A percentile compares a stretch with the other conserved stretches of the same genome.
Evolutionary conservation across 768 basidiomycete genomes (phyloP).

Genomic region (Pleurotus djamor): DNA sequence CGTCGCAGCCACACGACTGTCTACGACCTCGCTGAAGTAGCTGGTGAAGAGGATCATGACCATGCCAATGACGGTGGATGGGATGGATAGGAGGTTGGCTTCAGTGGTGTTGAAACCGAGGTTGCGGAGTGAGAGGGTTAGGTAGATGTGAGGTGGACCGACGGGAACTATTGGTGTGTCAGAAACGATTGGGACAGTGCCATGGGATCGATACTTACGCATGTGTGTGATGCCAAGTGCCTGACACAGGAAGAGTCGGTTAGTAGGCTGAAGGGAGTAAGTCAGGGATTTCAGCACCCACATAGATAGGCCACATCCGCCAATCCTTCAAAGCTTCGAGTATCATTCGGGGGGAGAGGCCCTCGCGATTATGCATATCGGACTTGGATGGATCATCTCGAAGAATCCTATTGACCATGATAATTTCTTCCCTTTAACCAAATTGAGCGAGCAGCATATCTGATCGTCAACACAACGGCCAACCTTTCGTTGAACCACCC

Average conservation of each 20-base stretch:
- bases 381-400: constrained; percentile 68
- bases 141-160: constrained; percentile 57
- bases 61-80: constrained; percentile 53
- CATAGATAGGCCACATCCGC: constrained; percentile 66
- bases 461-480: too few species aligned
- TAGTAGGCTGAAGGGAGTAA: too few species aligned
- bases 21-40: constrained; percentile 52
- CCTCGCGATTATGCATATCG: constrained; percentile 74
- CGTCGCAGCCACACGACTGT: constrained; percentile 53
- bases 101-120: constrained; percentile 64
- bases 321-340: constrained; percentile 54
- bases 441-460: too few species aligned
- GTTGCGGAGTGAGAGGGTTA: constrained; percentile 59
- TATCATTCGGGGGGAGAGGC: constrained; percentile 46
- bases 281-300: not conserved
- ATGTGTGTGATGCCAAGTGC: constrained; percentile 50
- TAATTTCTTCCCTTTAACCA: constrained; percentile 49
- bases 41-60: constrained; percentile 43
- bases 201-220: constrained; percentile 29
- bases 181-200: not conserved
- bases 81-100: constrained; percentile 62
- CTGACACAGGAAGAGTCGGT: not conserved
- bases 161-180: constrained; percentile 43
- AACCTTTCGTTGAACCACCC: constrained; percentile 67
- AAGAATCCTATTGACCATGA: constrained; percentile 62